Base-by-base conservation (phyloP, 768 basidiomycete species). In the Hypsizygus marmoreus region DNA sequence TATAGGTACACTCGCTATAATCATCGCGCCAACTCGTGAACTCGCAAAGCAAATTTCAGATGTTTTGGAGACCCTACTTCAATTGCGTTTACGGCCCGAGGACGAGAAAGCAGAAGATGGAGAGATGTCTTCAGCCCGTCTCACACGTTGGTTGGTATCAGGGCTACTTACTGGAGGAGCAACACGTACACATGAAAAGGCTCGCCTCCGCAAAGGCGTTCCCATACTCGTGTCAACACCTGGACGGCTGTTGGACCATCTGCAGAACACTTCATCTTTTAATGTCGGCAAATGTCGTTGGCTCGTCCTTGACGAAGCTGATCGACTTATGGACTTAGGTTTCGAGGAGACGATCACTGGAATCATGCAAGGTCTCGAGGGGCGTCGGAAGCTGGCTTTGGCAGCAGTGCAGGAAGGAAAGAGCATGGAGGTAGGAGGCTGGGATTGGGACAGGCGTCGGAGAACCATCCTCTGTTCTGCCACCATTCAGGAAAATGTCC, bases 221-320 rank as follows among this genome's bases (percentile, higher is more conserved):
- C 95, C 97, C 0, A 93, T 99, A 53, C 79, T 99, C 34, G 95
- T 99, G 19, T 86, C 92, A 6, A 98, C 97, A 0, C 97, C 97
- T 3, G 97, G 97, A 48, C 80, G 97, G 29, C 73, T 99, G 11
- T 80, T 99, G 45, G 97, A 98, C 63, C 97, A 99, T 61, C 77
- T 99, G 29, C 94, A 98, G 65, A 95, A 95, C 58, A 98, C 97
- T 0, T 81, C 89, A 0, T 86, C 91, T 0, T 92, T 99, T 68
- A 86, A 94, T 49, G 80, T 95, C 44, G 93, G 88, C 41, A 95
- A 95, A 69, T 91, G 91, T 63, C 82, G 91, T 36, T 99, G 95
- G 93, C 76, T 99, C 23, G 85, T 99, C 7, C 81, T 98, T 19
- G 97, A 99, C 61, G 97, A 99, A 71, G 95, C 95, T 5, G 97